A percentile compares a stretch with the other conserved stretches of the same genome.
These are phyloP conservation scores for Boletus reticuloceps DNA, from an alignment of 768 basidiomycete species.

Conservation along the genomic window DNA sequence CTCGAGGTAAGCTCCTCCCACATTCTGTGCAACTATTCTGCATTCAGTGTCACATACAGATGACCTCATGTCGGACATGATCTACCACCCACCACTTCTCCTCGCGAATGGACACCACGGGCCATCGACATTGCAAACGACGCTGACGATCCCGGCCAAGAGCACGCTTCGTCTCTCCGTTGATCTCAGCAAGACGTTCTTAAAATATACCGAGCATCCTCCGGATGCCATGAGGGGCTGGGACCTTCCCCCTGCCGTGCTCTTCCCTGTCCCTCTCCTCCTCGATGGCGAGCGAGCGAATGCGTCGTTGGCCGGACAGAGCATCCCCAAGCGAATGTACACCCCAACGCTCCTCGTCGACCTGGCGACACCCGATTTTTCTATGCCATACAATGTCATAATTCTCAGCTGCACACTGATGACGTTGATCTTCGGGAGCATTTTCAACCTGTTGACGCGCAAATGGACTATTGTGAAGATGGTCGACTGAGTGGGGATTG, in stretches of 20 bases:
- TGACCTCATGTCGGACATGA: conserved; percentile 59
- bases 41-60: conserved; percentile 36
- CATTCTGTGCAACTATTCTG: too few relatives aligned
- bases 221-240: conserved; percentile 95
- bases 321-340: conserved; percentile 53
- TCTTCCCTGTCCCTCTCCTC: conserved; percentile 38
- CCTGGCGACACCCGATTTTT: conserved; percentile 98
- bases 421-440: conserved; percentile 88
- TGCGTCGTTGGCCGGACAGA: not conserved
- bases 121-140: conserved; percentile 71
- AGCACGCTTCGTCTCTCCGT: conserved; percentile 64
- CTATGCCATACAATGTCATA: conserved; percentile 99
- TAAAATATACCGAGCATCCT: conserved; percentile 94
- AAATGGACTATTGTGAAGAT: conserved; percentile 62
- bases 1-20: conserved; percentile 39
- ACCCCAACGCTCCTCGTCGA: conserved; percentile 82
- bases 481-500: conserved; percentile 7
- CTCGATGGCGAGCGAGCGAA: not conserved
- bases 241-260: conserved; percentile 87
- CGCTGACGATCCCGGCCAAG: conserved; percentile 66
- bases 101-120: conserved; percentile 16
- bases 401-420: conserved; percentile 92
- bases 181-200: conserved; percentile 78
- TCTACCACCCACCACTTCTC: conserved; percentile 48
- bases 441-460: conserved; percentile 85